A percentile compares a stretch with the other conserved stretches of the same genome.
Evolutionary conservation across 305 asterid genomes (phyloP).

Genomic region (Coffea humblotiana): DNA sequence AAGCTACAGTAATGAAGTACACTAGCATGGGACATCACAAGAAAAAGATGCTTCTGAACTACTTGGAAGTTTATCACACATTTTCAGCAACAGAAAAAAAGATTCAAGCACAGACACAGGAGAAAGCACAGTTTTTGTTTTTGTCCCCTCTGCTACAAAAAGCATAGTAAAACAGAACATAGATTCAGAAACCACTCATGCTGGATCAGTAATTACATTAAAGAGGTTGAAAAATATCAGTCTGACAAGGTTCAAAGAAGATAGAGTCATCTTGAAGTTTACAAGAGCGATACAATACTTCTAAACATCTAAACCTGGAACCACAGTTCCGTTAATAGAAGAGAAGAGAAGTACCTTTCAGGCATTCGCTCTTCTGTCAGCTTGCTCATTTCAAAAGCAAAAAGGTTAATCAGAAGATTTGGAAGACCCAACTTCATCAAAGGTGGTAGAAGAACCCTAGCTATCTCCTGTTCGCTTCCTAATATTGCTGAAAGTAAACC

Average conservation of each 20-base stretch:
- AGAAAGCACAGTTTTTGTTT: background rate
- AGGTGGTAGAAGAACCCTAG: slow-evolving; percentile 58
- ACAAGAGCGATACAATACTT: background rate
- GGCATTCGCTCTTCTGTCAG: slow-evolving; percentile 56
- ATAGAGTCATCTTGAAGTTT: background rate
- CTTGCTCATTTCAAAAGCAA: slow-evolving; percentile 74
- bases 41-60: background rate
- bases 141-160: background rate
- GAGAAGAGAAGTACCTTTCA: slow-evolving; percentile 58
- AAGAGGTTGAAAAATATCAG: background rate
- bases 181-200: background rate
- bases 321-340: slow-evolving; percentile 16
- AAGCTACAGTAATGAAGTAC: background rate
- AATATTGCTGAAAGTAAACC: slow-evolving; percentile 69
- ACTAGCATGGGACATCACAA: background rate
- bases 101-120: background rate
- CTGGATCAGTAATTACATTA: background rate
- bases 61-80: slow-evolving; percentile 1
- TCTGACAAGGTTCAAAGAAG: background rate
- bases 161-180: background rate
- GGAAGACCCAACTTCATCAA: slow-evolving; percentile 67
- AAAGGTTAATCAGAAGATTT: slow-evolving; percentile 58
- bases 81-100: background rate
- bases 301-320: slow-evolving; percentile 2
- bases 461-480: slow-evolving; percentile 61